Evolutionary conservation across 2,329 filamentous ascomycete species (phyloP), one percentile per base, ranked within the genome.

Genomic region (Cladosporium sp.): DNA sequence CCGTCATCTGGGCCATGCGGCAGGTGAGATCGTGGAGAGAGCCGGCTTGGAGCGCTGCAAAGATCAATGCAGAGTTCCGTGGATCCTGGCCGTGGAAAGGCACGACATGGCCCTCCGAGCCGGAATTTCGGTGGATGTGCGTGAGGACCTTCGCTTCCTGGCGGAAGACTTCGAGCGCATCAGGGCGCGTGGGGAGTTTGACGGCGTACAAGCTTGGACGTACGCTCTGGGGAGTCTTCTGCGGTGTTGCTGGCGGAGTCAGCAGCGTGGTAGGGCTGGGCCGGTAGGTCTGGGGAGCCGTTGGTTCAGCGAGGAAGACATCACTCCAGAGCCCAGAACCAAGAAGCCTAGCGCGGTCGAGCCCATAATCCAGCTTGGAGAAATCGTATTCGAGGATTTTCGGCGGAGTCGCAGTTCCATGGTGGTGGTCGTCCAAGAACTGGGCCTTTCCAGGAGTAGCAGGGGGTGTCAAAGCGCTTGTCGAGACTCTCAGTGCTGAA

Each of bases 311-410:
- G 12, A 75, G 68, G 65, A 72, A 77, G 23, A 78, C 76, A 3
- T 70, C 77, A 56, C 73, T 76, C 77, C 77, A 78, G 21, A 77
- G 70, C 12, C 77, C 77, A 55, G 70, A 66, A 31, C 77, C 77
- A 1, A 77, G 67, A 6, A 74, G 66, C 62, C 72, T 73, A 16
- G 75, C 72, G 8, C 71, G 70, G 40, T 74, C 71, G 3, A 77
- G 70, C 63, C 76, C 74, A 57, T 76, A 76, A 61, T 72, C 70
- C 16, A 72, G 33, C 57, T 63, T 68, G 1, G 70, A 65, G 28
- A 71, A 71, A 61, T 72, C 71, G 55, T 65, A 72, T 18, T 65
- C 37, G 28, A 65, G 44, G 16, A 65, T 53, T 28, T 63, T 50
- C 49, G 50, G 35, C 12, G 26, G 16, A n/a, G 50, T 2, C 26